Base-by-base conservation (phyloP, 306 rosid genomes). In the Prunus dulcis region DNA sequence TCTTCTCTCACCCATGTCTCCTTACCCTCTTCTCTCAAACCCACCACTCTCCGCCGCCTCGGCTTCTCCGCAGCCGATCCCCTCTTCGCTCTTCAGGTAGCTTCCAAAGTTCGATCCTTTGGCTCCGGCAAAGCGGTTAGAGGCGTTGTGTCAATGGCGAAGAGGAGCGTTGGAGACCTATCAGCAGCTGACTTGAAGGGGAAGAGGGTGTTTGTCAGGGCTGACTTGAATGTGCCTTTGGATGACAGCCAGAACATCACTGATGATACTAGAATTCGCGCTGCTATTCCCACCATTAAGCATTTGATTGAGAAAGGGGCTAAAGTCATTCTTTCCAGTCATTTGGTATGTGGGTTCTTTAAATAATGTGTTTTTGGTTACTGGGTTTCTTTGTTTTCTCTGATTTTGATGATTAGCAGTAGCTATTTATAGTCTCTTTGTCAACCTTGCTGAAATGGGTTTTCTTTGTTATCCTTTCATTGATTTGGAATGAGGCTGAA, bases 251-350 rank as follows among this genome's bases (percentile, higher is more conserved):
- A 89, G 87, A 89, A 88, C 41, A 96, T 96, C 81, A 96, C 99
- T 12, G 99, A 96, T 57, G 99, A 96, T 68, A 96, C 99, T 20
- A 92, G 99, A 73, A 82, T 96, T 60, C 89, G 99, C 1, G 99
- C 99, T 25, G 99, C 99, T 12, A 18, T 96, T 0, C 99, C 99
- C 55, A 96, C 99, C n/a, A 96, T 96, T 76, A 87, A 96, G 84
- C 74, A 92, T 64, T 88, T 96, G 79, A 88, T 85, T 50, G 78
- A 84, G 76, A 91, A 92, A 12, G 98, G 99, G 12, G 99, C 99
- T 32, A 96, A 92, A 84, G 99, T 96, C 70, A 75, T 96, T n/a
- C 92, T 96, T 14, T 89, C 99, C 8, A 96, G 91, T 73, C 99
- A 96, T 80, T 85, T 96, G 98, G 99, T 96, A 71, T 73, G 77